Conservation (phyloP, 176 grass and related monocot species). For the Bothriochloa decipiens region DNA sequence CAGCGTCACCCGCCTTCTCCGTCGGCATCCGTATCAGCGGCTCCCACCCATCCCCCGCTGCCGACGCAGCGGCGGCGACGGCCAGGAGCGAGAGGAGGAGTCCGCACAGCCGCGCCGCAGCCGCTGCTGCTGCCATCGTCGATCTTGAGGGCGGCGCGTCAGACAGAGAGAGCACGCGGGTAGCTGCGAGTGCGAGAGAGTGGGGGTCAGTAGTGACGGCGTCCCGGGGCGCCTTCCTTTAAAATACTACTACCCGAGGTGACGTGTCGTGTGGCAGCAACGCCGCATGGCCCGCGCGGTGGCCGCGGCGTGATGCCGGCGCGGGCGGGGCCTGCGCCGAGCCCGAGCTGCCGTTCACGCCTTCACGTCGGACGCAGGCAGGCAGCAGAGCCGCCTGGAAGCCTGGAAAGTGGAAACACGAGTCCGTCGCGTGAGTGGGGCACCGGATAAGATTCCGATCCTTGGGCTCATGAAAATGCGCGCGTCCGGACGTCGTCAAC, state of each 20-base stretch:
- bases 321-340: neutral
- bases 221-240: neutral
- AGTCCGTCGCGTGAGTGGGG: neutral
- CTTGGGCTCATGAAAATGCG: neutral
- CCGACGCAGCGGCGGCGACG: neutral
- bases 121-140: constrained; percentile 37
- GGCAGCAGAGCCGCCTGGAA: neutral
- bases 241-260: neutral
- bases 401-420: constrained; percentile 8
- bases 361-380: neutral
- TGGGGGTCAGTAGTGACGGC: neutral
- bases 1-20: constrained; percentile 22
- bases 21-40: constrained; percentile 65
- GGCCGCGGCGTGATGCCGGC: neutral
- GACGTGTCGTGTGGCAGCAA: neutral
- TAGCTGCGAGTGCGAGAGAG: neutral
- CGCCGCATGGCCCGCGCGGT: neutral
- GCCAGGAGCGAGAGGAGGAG: constrained; percentile 42
- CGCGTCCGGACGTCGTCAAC: neutral
- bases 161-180: neutral
- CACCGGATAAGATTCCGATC: neutral
- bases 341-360: constrained; percentile 8
- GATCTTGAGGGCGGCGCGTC: neutral
- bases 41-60: constrained; percentile 50
- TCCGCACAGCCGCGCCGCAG: constrained; percentile 41